These are phyloP conservation scores for Fusarium fujikuroi DNA, from an alignment of 2,329 filamentous ascomycete species.

Conservation along the genomic window DNA sequence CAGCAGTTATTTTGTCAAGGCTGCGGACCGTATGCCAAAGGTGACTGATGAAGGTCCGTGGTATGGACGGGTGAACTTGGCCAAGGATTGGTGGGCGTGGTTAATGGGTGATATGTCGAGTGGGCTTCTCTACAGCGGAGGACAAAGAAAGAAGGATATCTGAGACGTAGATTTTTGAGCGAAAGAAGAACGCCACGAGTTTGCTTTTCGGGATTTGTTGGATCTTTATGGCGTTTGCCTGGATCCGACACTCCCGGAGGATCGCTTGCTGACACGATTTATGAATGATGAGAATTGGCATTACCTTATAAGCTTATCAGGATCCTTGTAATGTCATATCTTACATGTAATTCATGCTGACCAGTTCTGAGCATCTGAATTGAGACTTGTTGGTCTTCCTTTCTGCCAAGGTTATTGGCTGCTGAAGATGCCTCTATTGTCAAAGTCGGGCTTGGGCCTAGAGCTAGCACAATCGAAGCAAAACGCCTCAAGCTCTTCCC, in stretches of 20 bases:
- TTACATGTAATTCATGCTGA: not conserved
- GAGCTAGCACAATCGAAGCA: not conserved
- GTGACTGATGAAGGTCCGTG: constrained; percentile 49
- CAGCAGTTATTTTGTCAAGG: constrained; percentile 52
- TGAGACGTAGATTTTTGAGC: not conserved
- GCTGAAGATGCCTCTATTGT: not conserved
- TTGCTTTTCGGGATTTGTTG: not conserved
- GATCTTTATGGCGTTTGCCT: not conserved
- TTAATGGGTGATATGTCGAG: constrained; percentile 47
- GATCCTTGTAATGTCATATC: too few species aligned
- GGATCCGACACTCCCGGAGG: not conserved
- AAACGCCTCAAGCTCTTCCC: not conserved
- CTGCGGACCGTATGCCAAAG: constrained; percentile 51
- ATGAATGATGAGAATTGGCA: not conserved
- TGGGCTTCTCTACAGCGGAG: constrained; percentile 46
- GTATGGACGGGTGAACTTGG: constrained; percentile 50
- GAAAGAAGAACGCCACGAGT: not conserved
- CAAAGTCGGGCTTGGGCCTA: not conserved
- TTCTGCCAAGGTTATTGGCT: not conserved
- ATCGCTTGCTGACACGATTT: not conserved
- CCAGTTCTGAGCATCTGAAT: not conserved
- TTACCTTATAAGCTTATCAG: not conserved
- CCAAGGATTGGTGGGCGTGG: constrained; percentile 46
- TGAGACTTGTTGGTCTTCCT: not conserved
- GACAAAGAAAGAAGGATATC: constrained; percentile 41